These are phyloP conservation scores for Boletus pseudo-olivaceus DNA, from an alignment of 768 basidiomycete species.

Conservation along the genomic window DNA sequence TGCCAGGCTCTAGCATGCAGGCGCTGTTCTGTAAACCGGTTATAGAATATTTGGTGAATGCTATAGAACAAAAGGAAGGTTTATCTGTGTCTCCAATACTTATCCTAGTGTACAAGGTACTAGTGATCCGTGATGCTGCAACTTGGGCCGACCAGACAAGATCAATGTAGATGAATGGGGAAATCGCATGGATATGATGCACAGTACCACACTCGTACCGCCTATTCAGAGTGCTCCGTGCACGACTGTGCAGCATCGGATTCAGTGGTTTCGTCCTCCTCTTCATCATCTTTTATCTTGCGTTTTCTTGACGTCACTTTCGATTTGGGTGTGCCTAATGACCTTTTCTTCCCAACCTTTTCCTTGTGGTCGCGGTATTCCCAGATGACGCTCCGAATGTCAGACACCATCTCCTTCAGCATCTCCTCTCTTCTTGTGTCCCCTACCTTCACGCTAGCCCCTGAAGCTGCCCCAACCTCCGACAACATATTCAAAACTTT, in stretches of 20 bases:
- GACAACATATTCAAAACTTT: slow-evolving; percentile 50
- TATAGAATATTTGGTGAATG: slow-evolving; percentile 10
- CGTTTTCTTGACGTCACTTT: slow-evolving; percentile 5
- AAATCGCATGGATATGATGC: not conserved
- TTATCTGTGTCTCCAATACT: not conserved
- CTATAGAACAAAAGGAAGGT: not conserved
- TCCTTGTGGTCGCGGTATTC: slow-evolving; percentile 12
- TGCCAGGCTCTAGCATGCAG: slow-evolving; percentile 26
- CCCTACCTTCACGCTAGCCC: not conserved
- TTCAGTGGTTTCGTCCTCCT: slow-evolving; percentile 3
- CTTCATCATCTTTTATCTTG: slow-evolving; percentile 1
- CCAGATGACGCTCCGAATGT: slow-evolving; percentile 12
- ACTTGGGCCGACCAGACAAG: not conserved
- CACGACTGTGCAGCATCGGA: slow-evolving; percentile 6
- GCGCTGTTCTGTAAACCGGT: slow-evolving; percentile 27
- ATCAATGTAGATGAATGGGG: not conserved
- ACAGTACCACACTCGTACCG: not conserved
- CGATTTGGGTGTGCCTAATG: not conserved
- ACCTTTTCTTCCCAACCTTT: not conserved
- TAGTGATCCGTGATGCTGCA: not conserved
- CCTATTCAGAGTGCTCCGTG: not conserved
- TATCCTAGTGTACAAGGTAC: not conserved
- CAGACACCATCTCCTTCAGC: slow-evolving; percentile 9
- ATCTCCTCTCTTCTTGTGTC: not conserved
- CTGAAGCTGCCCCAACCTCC: slow-evolving; percentile 2